Evolutionary conservation across 2,329 filamentous ascomycete genomes (phyloP), one percentile per base, ranked within the genome.

Genomic region (Periconia sp.): DNA sequence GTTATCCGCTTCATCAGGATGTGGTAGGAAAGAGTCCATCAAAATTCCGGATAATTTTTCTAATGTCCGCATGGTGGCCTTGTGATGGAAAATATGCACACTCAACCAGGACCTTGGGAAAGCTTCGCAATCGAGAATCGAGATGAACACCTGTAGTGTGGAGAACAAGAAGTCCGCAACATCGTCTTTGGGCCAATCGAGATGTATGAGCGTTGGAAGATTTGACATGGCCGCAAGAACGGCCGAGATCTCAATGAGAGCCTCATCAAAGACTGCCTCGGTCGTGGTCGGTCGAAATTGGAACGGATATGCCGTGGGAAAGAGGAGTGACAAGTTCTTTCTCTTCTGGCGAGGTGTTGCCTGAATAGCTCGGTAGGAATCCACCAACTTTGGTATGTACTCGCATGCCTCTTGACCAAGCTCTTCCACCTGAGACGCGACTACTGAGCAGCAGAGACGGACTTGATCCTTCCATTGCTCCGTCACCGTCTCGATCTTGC

Each of bases 401-500:
- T 92, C 88, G 15, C 90, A 89, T 34, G 94, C 87, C 61, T 94
- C 87, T 25, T 89, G 80, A 7, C 87, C 86, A 7, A 95, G 80
- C 54, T 89, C 81, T 28, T 88, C 82, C 43, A 92, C 80, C 65
- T 97, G 89, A 49, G 88, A 91, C 7, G 92, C 89, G 24, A 99
- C 79, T 23, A 99, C 88, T 1, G 92, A 95, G 71, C 91, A 96
- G 70, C 92, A 96, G 12, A 99, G 76, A 12, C 94, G 87, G 13
- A 97, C 88, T 72, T 97, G 94, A 16, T 96, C 90, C 52, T 87
- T 87, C 84, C 91, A 97, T 61, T 95, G 89, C 24, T 92, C 86
- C 3, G 84, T 91, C 8, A 92, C 83, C 19, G 85, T 77, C 4
- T 82, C 79, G 0, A 80, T 82, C 49, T 84, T 83, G 10, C 92